Base-by-base conservation (phyloP, 805 yeast genomes). In the Priceomyces fermenticarens region DNA sequence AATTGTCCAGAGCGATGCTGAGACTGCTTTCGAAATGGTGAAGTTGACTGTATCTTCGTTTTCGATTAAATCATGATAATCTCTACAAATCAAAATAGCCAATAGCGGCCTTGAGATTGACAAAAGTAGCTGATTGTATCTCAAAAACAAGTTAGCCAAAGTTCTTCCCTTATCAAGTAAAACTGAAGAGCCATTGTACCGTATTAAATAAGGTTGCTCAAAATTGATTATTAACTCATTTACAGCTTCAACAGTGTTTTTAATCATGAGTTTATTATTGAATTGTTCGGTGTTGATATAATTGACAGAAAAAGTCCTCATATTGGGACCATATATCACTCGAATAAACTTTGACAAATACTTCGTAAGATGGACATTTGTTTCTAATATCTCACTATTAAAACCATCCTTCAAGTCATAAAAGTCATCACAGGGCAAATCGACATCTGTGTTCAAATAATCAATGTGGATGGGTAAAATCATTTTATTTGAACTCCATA, bases 371-470 rank as follows among this genome's bases (percentile, higher is more conserved):
- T 69, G 71, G 15, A 67, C 72, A 45, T 68, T 67, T 16, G 58
- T 47, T 41, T 65, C 71, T 33, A 69, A 53, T 10, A 57, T 43
- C 28, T 55, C 54, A 9, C 49, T 40, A 42, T 65, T 62, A 41
- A 64, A 68, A 17, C 48, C 35, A 41, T 67, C 71, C 25, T 51
- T 47, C 23, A 66, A 44, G 31, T 54, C 62, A 23, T 48, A 30
- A 10, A 40, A 35, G 44, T 64, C 64, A 45, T 68, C 73, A 29
- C 53, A 41, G 3, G 74, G 74, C 8, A 67, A 54, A 30, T 67
- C 70, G 10, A 67, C 70, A 38, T 69, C 74, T 1, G 74, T 69
- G 41, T 68, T 72, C 4, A 70, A 62, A 49, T 65, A 67, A 41
- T 66, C 67, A 35, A 68, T 63, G 43, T 66, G 70, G 14, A 67